Base-by-base conservation (phyloP, 2,329 filamentous ascomycete species). In the Lecanicillium sp. region DNA sequence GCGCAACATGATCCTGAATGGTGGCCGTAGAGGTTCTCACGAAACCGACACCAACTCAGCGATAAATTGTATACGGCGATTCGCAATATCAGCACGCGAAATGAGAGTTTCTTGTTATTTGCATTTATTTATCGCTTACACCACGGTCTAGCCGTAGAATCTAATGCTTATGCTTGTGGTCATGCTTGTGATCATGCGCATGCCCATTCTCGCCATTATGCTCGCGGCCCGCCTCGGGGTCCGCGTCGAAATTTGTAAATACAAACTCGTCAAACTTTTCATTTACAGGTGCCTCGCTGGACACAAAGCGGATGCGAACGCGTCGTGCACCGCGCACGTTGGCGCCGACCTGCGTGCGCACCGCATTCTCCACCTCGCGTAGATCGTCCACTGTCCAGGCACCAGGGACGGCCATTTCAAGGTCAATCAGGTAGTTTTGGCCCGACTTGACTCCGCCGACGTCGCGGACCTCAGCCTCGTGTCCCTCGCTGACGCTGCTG, bases 381-480 rank as follows among this genome's bases (percentile, higher is more conserved):
- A 81, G 75, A 39, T 83, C 75, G 38, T 80, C 75, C 5, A 98
- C 67, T 0, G 83, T 83, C 83, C 85, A 94, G 25, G 68, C 65
- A 16, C 71, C 74, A 0, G 90, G 87, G 13, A 94, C 85, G 2
- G 78, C 83, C 44, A 96, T 64, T 58, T 95, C 89, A 7, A 98
- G 60, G 51, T 96, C 92, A 50, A 96, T 80, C 20, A 96, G 70
- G 57, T 94, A 95, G 64, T 95, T 98, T 60, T 95, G 92, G 20
- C 92, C 92, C 4, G 87, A 92, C 64, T 98, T 98, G 62, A 95
- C 75, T 39, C 92, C 92, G 47, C 87, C 84, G 3, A 96, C 75
- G 32, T 85, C 83, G 32, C 83, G 75, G 33, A 95, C 64, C 53
- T 85, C 78, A 8, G 88, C 71, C 39, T 79, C 64, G 34, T 74